These are phyloP conservation scores for Xylaria sp. DNA, from an alignment of 495 filamentous ascomycete species.

Conservation along the genomic window DNA sequence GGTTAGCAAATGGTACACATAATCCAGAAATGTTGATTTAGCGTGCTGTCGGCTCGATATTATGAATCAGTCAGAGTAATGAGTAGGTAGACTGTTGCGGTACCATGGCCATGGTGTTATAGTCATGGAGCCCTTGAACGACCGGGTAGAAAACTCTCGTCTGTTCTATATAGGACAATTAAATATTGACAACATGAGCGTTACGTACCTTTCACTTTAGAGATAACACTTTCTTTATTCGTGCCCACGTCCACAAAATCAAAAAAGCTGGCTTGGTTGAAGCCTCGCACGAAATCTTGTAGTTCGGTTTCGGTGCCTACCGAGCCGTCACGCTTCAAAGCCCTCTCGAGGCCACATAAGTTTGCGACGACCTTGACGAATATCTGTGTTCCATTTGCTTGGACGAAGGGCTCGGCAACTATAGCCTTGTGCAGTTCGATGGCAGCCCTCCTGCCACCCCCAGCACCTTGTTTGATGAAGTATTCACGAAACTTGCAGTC, in stretches of 20 bases:
- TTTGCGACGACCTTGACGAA: slow-evolving; percentile 75
- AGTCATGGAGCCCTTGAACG: neutral
- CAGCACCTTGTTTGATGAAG: slow-evolving; percentile 66
- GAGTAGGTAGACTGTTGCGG: neutral
- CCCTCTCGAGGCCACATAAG: slow-evolving; percentile 66
- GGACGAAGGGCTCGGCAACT: slow-evolving; percentile 46
- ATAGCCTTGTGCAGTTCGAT: slow-evolving; percentile 64
- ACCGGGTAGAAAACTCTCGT: neutral
- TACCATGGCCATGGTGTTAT: neutral
- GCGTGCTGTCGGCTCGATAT: neutral
- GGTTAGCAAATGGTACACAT: slow-evolving; percentile 18
- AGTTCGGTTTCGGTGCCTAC: slow-evolving; percentile 59
- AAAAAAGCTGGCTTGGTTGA: slow-evolving; percentile 75
- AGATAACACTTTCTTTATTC: slow-evolving; percentile 71
- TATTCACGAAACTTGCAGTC: slow-evolving; percentile 67
- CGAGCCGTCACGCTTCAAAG: slow-evolving; percentile 65
- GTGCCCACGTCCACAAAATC: slow-evolving; percentile 79
- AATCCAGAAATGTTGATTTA: neutral
- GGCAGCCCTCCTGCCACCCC: slow-evolving; percentile 76
- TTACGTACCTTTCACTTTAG: slow-evolving; percentile 78
- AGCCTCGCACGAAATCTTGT: slow-evolving; percentile 75
- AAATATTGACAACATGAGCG: neutral
- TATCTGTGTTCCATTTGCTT: slow-evolving; percentile 60
- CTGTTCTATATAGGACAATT: neutral
- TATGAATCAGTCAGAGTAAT: neutral